These are phyloP conservation scores for Kalaharituber pfeilii DNA, from an alignment of 2,329 filamentous ascomycete species.

Conservation along the genomic window DNA sequence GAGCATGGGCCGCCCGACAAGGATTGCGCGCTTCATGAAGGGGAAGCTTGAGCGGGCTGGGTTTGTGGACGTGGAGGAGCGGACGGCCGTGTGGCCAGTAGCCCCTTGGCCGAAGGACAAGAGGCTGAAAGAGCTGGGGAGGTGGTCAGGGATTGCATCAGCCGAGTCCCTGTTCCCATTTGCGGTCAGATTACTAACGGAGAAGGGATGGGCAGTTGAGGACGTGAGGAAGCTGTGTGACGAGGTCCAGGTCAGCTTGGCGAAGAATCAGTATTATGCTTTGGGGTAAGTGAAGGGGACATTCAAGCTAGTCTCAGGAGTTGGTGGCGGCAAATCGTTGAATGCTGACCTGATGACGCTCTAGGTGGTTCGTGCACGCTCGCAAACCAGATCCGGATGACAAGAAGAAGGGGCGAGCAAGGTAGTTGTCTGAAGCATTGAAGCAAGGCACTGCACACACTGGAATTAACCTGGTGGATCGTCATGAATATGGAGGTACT, in stretches of 20 bases:
- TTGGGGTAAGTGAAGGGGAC: background rate
- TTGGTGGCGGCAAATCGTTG: no score
- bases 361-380: no score
- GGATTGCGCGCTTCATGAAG: constrained; percentile 27
- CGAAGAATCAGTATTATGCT: background rate
- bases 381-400: no score
- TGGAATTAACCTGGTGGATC: no score
- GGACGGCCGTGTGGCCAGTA: constrained; percentile 34
- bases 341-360: no score
- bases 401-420: no score
- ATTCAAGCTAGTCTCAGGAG: no score
- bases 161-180: constrained; percentile 26
- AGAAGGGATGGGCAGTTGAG: constrained; percentile 9
- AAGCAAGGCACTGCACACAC: no score
- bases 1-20: constrained; percentile 25
- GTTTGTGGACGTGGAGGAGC: constrained; percentile 36
- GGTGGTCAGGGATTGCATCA: constrained; percentile 27
- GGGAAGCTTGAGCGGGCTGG: constrained; percentile 35
- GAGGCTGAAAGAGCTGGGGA: constrained; percentile 36
- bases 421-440: no score
- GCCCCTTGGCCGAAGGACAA: constrained; percentile 37
- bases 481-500: no score
- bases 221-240: background rate
- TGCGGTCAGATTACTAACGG: constrained; percentile 20
- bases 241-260: background rate